Evolutionary conservation across 257 asterid species (phyloP), one percentile per base, ranked within the genome.

Genomic region (Scutellaria galericulata): DNA sequence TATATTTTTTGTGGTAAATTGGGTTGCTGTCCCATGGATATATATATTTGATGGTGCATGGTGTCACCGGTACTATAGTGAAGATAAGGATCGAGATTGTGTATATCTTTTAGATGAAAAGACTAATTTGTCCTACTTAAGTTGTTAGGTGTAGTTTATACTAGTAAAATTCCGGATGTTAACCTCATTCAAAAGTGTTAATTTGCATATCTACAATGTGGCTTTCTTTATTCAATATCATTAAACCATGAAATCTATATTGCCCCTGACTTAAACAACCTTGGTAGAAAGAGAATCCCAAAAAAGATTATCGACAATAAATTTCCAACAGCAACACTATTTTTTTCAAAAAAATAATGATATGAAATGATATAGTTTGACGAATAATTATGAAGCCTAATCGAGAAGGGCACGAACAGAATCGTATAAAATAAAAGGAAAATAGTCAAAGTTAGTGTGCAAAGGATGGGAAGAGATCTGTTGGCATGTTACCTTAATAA

Each of bases 401-500:
- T 59, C 13, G 7, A 24, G 41, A 50, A 6, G 18, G 37, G 39
- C 64, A 40, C 1, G 41, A 41, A 24, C 7, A 45, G 18, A 40
- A 57, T 70, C 45, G 8, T 9, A 73, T 54, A 9, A 69, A 46
- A 76, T 6, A 46, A 31, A 31, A 31, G 37, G 37, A 31, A 31
- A 64, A 65, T 13, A 27, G 59, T 72, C 66, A 66, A 59, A 64
- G 56, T 45, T 2, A 24, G 61, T 63, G 41, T 56, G 61, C 51
- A 74, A 14, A 53, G 18, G 37, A 20, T 56, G 66, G 45, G 14
- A 35, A 9, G 51, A 7, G 44, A 18, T 9, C 42, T 47, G 11
- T 37, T 12, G 22, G 54, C 52, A 52, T 73, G 71, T 74, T 55
- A 58, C 42, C 60, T 20, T 11, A 69, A 69, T n/a, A 62, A 31